Conservation (phyloP, 202 grass and related monocot species). For the Musa balbisiana region DNA sequence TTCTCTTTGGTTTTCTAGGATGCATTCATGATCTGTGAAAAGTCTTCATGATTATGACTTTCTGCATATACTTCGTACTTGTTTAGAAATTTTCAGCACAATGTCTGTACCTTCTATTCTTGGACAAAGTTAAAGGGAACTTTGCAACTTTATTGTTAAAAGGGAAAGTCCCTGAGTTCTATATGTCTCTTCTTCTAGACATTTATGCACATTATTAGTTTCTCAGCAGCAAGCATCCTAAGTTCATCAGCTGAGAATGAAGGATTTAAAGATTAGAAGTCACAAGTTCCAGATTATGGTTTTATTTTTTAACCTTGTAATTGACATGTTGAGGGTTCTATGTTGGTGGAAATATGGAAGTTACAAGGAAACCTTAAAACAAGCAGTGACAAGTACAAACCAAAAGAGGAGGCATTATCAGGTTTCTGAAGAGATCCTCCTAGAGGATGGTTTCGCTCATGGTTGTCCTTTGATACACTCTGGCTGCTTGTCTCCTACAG, state of each 20-base stretch:
- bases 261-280: constrained; percentile 17
- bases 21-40: not conserved
- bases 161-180: no score
- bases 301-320: not conserved
- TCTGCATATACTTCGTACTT: not conserved
- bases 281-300: constrained; percentile 1
- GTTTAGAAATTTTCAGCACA: no score
- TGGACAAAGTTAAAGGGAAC: no score
- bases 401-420: constrained; percentile 62
- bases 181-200: no score
- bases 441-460: constrained; percentile 45
- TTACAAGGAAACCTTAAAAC: constrained; percentile 60
- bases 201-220: no score
- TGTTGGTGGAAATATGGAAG: constrained; percentile 39
- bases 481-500: constrained; percentile 66
- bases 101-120: no score
- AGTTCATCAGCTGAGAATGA: constrained; percentile 8
- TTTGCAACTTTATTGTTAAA: no score
- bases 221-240: no score
- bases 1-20: not conserved
- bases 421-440: constrained; percentile 58
- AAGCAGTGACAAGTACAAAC: constrained; percentile 57
- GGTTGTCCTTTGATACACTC: constrained; percentile 54
- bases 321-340: constrained; percentile 23
- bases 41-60: not conserved